A percentile compares a stretch with the other conserved stretches of the same genome.
Evolutionary conservation across 2,329 filamentous ascomycete genomes (phyloP).

Genomic region (Xylariaceae sp.): DNA sequence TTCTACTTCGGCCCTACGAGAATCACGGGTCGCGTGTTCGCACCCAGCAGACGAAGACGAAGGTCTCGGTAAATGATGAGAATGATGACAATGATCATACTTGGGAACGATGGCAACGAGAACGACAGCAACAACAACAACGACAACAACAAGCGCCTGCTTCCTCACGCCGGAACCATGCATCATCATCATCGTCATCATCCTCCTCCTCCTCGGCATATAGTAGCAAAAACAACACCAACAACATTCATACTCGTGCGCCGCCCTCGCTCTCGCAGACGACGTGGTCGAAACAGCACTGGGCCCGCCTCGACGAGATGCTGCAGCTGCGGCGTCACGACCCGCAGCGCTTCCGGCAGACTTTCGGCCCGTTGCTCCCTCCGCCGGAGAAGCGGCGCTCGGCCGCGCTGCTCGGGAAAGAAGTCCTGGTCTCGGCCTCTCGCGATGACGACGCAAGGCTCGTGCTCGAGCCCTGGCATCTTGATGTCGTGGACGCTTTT

Average conservation of each 20-base stretch:
- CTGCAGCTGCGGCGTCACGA: constrained; percentile 43
- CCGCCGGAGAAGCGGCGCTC: constrained; percentile 7
- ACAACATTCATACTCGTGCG: background rate
- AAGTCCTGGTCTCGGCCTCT: constrained; percentile 38
- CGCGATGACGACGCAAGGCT: constrained; percentile 43
- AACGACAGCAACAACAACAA: constrained; percentile 17
- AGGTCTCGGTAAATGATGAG: no score
- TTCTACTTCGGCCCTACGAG: no score
- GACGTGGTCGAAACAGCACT: constrained; percentile 47
- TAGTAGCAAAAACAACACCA: constrained; percentile 3
- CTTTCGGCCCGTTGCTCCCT: constrained; percentile 18
- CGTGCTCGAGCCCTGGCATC: constrained; percentile 49
- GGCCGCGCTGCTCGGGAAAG: constrained; percentile 41
- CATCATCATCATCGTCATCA: no score
- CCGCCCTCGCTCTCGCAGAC: constrained; percentile 35
- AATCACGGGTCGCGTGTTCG: no score
- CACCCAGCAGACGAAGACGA: no score
- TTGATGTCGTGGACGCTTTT: constrained; percentile 54
- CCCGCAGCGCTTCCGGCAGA: constrained; percentile 34
- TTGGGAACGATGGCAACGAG: constrained; percentile 33
- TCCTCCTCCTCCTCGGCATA: no score
- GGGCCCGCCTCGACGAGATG: constrained; percentile 47
- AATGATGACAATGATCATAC: no score
- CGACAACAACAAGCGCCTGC: constrained; percentile 12
- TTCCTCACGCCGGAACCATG: no score